Conservation (phyloP, 164 flowering plant species). For the Stephania cephalantha region DNA sequence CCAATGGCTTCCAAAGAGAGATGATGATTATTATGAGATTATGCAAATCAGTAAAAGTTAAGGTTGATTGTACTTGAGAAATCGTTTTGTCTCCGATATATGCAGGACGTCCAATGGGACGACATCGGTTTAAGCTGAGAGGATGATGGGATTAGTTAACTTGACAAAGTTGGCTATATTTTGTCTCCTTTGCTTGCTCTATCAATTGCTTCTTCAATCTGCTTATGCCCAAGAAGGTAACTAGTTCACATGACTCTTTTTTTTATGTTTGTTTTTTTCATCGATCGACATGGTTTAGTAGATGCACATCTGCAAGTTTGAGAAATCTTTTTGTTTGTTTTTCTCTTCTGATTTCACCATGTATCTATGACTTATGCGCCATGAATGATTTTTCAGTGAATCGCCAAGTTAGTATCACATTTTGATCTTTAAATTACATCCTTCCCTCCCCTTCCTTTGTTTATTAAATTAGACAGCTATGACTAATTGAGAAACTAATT, state of each 20-base stretch:
- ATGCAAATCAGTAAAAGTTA: background rate
- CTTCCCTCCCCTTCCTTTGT: too few relatives aligned
- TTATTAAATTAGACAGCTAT: too few relatives aligned
- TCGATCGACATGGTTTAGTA: background rate
- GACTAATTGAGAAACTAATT: too few relatives aligned
- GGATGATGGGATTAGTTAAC: slow-evolving; percentile 39
- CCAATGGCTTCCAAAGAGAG: background rate
- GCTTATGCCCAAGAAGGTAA: slow-evolving; percentile 48
- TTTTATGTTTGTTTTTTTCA: background rate
- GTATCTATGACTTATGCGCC: background rate
- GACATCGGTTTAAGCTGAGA: slow-evolving; percentile 19
- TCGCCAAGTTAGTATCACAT: too few relatives aligned
- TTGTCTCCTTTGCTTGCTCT: slow-evolving; percentile 25
- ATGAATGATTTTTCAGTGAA: background rate
- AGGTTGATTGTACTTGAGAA: slow-evolving; percentile 8
- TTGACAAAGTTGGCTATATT: slow-evolving; percentile 18
- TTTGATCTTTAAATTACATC: too few relatives aligned
- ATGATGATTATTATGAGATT: background rate
- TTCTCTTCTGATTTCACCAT: background rate
- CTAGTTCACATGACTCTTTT: too few relatives aligned
- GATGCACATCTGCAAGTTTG: background rate
- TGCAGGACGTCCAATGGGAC: slow-evolving; percentile 30
- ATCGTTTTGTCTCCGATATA: background rate
- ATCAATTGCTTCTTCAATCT: slow-evolving; percentile 15
- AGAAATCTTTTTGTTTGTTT: background rate